These are phyloP conservation scores for Trichosporon inkin DNA, from an alignment of 1,284 basidiomycete genomes.

Conservation along the genomic window DNA sequence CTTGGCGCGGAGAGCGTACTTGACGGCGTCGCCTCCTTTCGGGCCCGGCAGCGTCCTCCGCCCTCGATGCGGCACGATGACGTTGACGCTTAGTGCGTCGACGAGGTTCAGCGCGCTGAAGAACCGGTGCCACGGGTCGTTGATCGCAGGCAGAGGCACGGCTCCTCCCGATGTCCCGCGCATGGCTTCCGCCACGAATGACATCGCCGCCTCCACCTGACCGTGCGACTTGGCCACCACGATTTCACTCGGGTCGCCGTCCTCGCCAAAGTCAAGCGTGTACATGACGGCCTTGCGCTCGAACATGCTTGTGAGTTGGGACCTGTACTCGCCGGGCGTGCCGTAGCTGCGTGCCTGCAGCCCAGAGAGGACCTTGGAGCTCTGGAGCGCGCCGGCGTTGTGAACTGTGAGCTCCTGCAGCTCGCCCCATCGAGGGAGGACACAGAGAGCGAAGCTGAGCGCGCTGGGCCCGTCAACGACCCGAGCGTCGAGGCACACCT, in stretches of 20 bases:
- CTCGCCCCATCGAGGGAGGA: constrained; percentile 8
- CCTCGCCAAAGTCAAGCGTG: constrained; percentile 5
- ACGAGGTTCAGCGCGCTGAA: constrained; percentile 5
- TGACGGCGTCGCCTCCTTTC: background rate
- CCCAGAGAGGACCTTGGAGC: background rate
- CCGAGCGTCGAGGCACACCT: constrained; percentile 7
- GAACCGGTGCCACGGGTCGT: background rate
- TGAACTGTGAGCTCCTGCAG: constrained; percentile 4
- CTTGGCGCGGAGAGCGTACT: background rate
- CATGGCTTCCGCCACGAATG: too few relatives aligned
- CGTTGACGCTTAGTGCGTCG: background rate
- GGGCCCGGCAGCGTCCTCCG: background rate
- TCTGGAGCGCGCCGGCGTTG: background rate
- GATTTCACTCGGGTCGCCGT: background rate
- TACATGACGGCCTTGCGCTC: background rate
- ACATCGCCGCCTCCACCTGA: too few relatives aligned
- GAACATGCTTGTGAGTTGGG: background rate
- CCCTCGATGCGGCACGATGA: background rate
- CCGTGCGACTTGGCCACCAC: too few relatives aligned
- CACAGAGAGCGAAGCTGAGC: background rate
- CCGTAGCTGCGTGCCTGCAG: background rate
- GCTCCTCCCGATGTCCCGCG: background rate
- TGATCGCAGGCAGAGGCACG: background rate
- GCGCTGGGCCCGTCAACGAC: background rate
- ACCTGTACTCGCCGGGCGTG: constrained; percentile 7